Evolutionary conservation across 139 green algal genomes (phyloP).

Genomic region (Prasinococcaceae sp.): DNA sequence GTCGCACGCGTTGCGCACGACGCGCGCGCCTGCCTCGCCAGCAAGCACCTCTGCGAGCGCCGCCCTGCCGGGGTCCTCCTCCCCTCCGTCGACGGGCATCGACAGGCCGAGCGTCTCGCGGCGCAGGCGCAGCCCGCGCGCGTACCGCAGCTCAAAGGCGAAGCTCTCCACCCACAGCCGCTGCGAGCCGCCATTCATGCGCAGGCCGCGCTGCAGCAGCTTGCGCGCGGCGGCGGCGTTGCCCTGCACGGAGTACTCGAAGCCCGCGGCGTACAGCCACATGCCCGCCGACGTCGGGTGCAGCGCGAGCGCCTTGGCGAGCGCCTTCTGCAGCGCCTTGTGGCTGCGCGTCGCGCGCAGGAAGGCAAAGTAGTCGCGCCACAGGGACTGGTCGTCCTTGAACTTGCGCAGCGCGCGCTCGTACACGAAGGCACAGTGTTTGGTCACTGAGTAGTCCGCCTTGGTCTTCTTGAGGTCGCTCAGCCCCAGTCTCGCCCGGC

Average conservation of each 20-base stretch:
- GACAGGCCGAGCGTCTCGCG: slow-evolving; percentile 42
- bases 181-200: slow-evolving; percentile 44
- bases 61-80: neutral
- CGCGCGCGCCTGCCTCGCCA: too few species aligned
- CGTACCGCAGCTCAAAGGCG: slow-evolving; percentile 61
- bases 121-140: slow-evolving; percentile 46
- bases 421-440: slow-evolving; percentile 78
- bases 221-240: slow-evolving; percentile 59
- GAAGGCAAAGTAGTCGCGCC: slow-evolving; percentile 66
- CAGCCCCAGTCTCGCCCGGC: slow-evolving; percentile 2
- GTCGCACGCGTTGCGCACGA: too few species aligned
- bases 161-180: slow-evolving; percentile 78
- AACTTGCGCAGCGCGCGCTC: slow-evolving; percentile 74
- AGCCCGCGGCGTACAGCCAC: slow-evolving; percentile 76
- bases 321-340: slow-evolving; percentile 29
- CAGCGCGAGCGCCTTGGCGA: slow-evolving; percentile 65
- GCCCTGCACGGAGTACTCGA: slow-evolving; percentile 66
- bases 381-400: slow-evolving; percentile 64
- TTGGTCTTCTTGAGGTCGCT: too few species aligned
- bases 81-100: neutral
- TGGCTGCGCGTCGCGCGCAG: too few species aligned
- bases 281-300: slow-evolving; percentile 59
- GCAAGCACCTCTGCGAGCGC: too few species aligned
- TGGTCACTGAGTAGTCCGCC: slow-evolving; percentile 42
- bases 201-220: slow-evolving; percentile 83